phyloP scores from a whole-genome alignment of 2,329 filamentous ascomycete species.

The Fusarium gaditjirri region DNA sequence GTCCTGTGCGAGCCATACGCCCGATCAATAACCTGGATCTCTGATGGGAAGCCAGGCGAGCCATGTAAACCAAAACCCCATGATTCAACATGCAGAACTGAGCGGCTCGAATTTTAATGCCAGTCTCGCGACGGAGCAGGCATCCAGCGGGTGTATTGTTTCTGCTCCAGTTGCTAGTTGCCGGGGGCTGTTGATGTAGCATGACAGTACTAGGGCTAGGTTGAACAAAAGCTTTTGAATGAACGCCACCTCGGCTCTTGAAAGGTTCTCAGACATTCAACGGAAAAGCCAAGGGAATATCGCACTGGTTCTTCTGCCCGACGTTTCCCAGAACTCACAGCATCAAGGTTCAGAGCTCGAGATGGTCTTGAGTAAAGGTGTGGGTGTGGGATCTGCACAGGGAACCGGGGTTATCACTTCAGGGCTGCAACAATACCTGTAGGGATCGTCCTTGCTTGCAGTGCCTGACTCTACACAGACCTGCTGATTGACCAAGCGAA shows the following conservation, averaged over 20 bases:
- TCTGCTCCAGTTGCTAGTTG: slow-evolving; percentile 32
- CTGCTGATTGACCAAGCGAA: slow-evolving; percentile 25
- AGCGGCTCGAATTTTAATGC: slow-evolving; percentile 38
- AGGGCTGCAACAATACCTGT: slow-evolving; percentile 37
- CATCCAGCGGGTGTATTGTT: neutral
- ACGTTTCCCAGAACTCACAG: slow-evolving; percentile 15
- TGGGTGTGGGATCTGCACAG: slow-evolving; percentile 44
- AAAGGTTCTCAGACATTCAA: slow-evolving; percentile 31
- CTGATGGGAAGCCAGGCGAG: slow-evolving; percentile 27
- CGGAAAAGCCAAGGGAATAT: slow-evolving; percentile 25
- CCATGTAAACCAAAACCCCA: slow-evolving; percentile 22
- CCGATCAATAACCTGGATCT: slow-evolving; percentile 4
- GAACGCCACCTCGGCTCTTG: slow-evolving; percentile 46
- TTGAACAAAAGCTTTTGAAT: slow-evolving; percentile 41
- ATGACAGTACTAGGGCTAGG: slow-evolving; percentile 38
- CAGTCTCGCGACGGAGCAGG: slow-evolving; percentile 13
- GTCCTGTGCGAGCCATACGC: slow-evolving; percentile 37
- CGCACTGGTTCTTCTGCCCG: slow-evolving; percentile 36
- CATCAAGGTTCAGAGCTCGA: neutral
- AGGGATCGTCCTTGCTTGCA: slow-evolving; percentile 42
- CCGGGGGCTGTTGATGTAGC: slow-evolving; percentile 30
- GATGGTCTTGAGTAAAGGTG: slow-evolving; percentile 24
- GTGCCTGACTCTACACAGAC: slow-evolving; percentile 18
- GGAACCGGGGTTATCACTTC: slow-evolving; percentile 37
- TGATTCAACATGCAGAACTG: slow-evolving; percentile 33